These are phyloP conservation scores for Chaetomium fimeti DNA, from an alignment of 495 filamentous ascomycete genomes.

Conservation along the genomic window DNA sequence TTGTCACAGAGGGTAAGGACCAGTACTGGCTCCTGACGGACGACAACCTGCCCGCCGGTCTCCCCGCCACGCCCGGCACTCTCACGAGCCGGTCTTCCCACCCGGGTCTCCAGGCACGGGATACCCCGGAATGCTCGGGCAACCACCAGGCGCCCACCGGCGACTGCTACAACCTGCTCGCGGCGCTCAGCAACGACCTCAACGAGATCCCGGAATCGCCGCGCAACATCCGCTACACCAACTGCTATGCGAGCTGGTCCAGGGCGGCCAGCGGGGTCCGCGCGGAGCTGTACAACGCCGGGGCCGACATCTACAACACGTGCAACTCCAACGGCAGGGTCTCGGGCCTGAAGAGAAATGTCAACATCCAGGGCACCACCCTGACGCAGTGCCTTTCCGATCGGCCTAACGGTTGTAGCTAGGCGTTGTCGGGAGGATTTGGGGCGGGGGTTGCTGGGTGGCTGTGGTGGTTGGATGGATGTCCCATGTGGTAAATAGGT, in stretches of 20 bases:
- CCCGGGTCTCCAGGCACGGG: not conserved
- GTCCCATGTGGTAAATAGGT: too few species aligned
- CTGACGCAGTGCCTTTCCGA: not conserved
- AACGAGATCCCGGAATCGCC: not conserved
- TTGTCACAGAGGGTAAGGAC: not conserved
- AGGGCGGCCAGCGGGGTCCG: not conserved
- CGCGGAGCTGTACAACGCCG: slow-evolving; percentile 3
- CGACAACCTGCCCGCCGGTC: not conserved
- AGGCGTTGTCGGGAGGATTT: not conserved
- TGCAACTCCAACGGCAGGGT: slow-evolving; percentile 4
- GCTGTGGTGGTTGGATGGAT: too few species aligned
- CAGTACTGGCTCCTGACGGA: slow-evolving; percentile 3
- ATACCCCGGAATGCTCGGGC: not conserved
- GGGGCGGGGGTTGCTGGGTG: too few species aligned
- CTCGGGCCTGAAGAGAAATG: slow-evolving; percentile 3
- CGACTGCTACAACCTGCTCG: not conserved
- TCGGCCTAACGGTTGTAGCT: not conserved
- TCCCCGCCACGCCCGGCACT: not conserved
- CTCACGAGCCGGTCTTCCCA: not conserved
- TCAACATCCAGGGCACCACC: not conserved
- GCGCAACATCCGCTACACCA: slow-evolving; percentile 11
- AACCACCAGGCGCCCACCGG: not conserved
- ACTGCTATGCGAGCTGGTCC: slow-evolving; percentile 6
- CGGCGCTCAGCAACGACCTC: slow-evolving; percentile 7
- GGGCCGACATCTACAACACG: not conserved